Percentiles rank a stretch among this genome's conserved stretches.
phyloP scores from a whole-genome alignment of 805 yeast species.

The Candida ulmi region DNA sequence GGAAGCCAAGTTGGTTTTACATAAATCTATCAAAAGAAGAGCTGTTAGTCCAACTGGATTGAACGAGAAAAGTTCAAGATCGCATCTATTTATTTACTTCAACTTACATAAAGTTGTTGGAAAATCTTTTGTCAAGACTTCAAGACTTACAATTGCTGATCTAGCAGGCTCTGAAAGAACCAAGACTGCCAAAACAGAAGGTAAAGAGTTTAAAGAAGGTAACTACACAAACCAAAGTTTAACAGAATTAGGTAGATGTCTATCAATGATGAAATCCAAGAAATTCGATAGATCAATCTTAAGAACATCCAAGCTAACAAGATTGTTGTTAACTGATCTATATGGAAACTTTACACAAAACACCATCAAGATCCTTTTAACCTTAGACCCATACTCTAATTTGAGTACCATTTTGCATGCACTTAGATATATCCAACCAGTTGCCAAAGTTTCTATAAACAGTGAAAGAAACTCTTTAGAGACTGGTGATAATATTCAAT shows the following conservation, averaged over 20 bases:
- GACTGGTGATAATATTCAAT: slow-evolving; percentile 3
- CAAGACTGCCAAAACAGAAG: slow-evolving; percentile 38
- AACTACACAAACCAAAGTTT: slow-evolving; percentile 43
- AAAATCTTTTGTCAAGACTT: slow-evolving; percentile 16
- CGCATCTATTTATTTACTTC: slow-evolving; percentile 46
- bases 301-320: slow-evolving; percentile 43
- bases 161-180: slow-evolving; percentile 50
- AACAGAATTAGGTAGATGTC: slow-evolving; percentile 44
- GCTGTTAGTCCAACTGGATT: slow-evolving; percentile 38
- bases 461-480: slow-evolving; percentile 19
- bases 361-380: slow-evolving; percentile 19
- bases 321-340: slow-evolving; percentile 41
- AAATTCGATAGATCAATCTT: slow-evolving; percentile 36
- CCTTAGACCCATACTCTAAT: slow-evolving; percentile 21
- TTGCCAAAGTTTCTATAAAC: slow-evolving; percentile 17
- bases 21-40: slow-evolving; percentile 33
- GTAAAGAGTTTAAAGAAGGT: slow-evolving; percentile 41
- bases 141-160: slow-evolving; percentile 44
- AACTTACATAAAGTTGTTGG: slow-evolving; percentile 29
- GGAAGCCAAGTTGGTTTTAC: slow-evolving; percentile 33
- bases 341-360: slow-evolving; percentile 17
- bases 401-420: slow-evolving; percentile 19
- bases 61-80: slow-evolving; percentile 41
- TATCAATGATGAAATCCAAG: slow-evolving; percentile 34
- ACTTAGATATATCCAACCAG: slow-evolving; percentile 24